A percentile compares a stretch with the other conserved stretches of the same genome.
These are phyloP conservation scores for Ustilago xerochloae DNA, from an alignment of 1,284 basidiomycete species.

Conservation along the genomic window DNA sequence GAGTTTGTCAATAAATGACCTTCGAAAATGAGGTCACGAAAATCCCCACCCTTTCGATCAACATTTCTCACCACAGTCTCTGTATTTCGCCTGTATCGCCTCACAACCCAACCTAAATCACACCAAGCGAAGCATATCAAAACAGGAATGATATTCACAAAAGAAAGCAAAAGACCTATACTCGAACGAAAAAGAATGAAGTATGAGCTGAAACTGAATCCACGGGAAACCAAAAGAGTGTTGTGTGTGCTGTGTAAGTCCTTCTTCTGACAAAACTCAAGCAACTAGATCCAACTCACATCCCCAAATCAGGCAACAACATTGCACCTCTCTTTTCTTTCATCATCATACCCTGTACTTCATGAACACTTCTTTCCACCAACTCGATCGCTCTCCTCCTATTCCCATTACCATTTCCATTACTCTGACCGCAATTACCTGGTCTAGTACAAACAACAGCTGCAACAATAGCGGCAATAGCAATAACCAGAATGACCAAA, in stretches of 20 bases:
- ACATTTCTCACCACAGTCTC: no score
- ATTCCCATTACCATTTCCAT: constrained; percentile 2
- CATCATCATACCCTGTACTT: constrained; percentile 16
- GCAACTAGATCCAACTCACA: constrained; percentile 13
- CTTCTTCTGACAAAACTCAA: not conserved
- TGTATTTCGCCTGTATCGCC: no score
- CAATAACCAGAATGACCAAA: constrained; percentile 55
- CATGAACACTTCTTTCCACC: constrained; percentile 16
- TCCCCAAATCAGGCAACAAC: constrained; percentile 32
- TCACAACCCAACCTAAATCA: not conserved
- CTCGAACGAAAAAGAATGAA: not conserved
- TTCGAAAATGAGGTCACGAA: not conserved
- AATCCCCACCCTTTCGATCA: no score
- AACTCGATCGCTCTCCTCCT: constrained; percentile 20
- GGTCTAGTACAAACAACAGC: constrained; percentile 51
- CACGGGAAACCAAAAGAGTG: constrained; percentile 13
- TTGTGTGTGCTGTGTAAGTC: not conserved
- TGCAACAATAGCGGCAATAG: constrained; percentile 54
- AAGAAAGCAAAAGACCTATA: not conserved
- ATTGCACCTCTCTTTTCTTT: constrained; percentile 22
- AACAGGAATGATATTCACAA: not conserved
- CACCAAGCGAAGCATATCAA: not conserved
- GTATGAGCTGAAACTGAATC: not conserved
- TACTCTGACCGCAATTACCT: constrained; percentile 25
- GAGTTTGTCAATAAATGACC: not conserved